Conservation (phyloP, 495 filamentous ascomycete species). For the Lepraria neglecta region DNA sequence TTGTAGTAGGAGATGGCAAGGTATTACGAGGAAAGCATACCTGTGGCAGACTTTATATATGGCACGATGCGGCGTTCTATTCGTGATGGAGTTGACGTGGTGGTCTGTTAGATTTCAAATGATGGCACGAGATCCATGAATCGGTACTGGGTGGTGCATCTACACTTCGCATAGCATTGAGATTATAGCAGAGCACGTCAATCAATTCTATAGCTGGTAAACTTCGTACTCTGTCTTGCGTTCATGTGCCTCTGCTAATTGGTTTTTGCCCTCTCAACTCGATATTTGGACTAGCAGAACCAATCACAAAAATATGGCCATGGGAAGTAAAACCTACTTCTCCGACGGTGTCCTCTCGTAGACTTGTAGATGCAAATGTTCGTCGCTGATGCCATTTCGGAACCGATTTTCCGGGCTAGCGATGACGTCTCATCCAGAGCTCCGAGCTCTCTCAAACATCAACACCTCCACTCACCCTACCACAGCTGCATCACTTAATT, state of each 20-base stretch:
- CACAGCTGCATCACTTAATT: not conserved
- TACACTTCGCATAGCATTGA: slow-evolving; percentile 6
- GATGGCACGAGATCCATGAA: slow-evolving; percentile 17
- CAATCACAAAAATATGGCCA: too few species aligned
- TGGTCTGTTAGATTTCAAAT: slow-evolving; percentile 1
- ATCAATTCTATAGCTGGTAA: not conserved
- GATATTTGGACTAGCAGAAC: too few species aligned
- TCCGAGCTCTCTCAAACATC: not conserved
- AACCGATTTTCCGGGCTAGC: not conserved
- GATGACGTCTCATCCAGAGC: slow-evolving; percentile 11
- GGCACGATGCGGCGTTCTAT: slow-evolving; percentile 1
- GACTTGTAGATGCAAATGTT: not conserved
- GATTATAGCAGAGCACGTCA: not conserved
- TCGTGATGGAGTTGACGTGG: not conserved
- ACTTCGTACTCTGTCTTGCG: not conserved
- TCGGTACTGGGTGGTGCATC: slow-evolving; percentile 5
- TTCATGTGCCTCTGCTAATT: not conserved
- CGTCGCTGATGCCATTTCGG: not conserved
- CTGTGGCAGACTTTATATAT: not conserved
- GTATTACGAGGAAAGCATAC: not conserved
- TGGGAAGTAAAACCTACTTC: too few species aligned
- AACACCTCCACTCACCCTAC: not conserved
- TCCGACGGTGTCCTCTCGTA: not conserved
- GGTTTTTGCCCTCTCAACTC: too few species aligned
- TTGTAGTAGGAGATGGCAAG: slow-evolving; percentile 1